Evolutionary conservation across 257 asterid species (phyloP).

Genomic region (Osmanthus fragrans): DNA sequence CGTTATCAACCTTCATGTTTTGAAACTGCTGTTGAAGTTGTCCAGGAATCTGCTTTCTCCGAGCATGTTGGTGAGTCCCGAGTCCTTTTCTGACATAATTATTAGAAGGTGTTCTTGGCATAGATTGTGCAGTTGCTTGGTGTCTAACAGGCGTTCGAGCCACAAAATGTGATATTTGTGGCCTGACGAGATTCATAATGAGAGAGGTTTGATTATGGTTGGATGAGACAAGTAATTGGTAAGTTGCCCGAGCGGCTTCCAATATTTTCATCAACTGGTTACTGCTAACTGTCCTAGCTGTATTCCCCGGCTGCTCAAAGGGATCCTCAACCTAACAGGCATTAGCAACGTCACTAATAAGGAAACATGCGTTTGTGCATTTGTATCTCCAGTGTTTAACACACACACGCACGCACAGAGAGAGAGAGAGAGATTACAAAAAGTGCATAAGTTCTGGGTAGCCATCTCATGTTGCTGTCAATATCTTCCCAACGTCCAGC

Average conservation of each 20-base stretch:
- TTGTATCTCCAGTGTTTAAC: background rate
- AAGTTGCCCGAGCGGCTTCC: slow-evolving; percentile 53
- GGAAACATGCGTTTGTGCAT: background rate
- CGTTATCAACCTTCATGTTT: slow-evolving; percentile 18
- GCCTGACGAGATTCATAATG: slow-evolving; percentile 51
- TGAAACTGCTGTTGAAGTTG: slow-evolving; percentile 32
- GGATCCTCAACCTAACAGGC: slow-evolving; percentile 91
- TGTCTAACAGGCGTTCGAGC: slow-evolving; percentile 29
- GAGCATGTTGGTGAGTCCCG: slow-evolving; percentile 26
- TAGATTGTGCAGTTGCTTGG: slow-evolving; percentile 23
- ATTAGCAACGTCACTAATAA: slow-evolving; percentile 17
- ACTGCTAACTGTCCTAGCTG: slow-evolving; percentile 69
- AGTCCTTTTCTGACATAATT: slow-evolving; percentile 33
- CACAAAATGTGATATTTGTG: slow-evolving; percentile 38
- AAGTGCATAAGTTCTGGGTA: slow-evolving; percentile 77
- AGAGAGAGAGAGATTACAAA: slow-evolving; percentile 57
- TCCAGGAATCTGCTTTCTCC: slow-evolving; percentile 25
- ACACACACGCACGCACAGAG: background rate
- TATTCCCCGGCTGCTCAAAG: slow-evolving; percentile 83
- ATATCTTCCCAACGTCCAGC: slow-evolving; percentile 81
- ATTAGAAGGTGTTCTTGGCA: slow-evolving; percentile 10
- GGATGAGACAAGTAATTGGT: slow-evolving; percentile 40
- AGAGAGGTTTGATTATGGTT: slow-evolving; percentile 37
- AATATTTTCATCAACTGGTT: slow-evolving; percentile 53
- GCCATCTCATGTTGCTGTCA: slow-evolving; percentile 84